Conservation (phyloP, 139 green algal genomes). For the Micractinium sp. region DNA sequence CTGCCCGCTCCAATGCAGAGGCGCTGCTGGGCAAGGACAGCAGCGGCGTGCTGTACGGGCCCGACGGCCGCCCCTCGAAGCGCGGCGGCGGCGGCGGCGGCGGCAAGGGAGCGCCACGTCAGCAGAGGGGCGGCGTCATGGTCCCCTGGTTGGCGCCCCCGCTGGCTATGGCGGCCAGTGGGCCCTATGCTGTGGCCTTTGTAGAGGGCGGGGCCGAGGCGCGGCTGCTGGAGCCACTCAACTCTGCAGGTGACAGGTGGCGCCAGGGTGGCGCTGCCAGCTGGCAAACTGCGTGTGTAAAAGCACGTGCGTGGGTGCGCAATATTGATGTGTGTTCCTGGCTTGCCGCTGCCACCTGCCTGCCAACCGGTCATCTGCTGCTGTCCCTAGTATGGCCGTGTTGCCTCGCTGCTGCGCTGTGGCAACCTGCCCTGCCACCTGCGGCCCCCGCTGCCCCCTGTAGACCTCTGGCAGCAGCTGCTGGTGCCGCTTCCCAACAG, state of each 20-base stretch:
- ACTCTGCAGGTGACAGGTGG: not conserved
- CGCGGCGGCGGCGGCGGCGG: not conserved
- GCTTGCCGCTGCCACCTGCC: no score
- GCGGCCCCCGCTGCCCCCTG: not conserved
- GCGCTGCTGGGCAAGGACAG: conserved; percentile 60
- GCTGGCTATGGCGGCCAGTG: conserved; percentile 42
- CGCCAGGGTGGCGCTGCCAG: not conserved
- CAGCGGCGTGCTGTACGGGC: conserved; percentile 58
- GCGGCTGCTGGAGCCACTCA: conserved; percentile 26
- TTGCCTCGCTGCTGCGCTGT: not conserved
- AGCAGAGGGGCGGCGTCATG: not conserved
- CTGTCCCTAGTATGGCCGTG: not conserved
- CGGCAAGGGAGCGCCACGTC: not conserved
- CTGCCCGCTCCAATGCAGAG: conserved; percentile 13
- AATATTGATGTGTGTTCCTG: no score
- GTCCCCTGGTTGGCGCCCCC: conserved; percentile 60
- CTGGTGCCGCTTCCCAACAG: conserved; percentile 10
- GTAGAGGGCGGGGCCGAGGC: conserved; percentile 61
- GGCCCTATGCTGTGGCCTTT: conserved; percentile 65
- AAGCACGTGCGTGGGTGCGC: not conserved
- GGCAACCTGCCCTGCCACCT: not conserved
- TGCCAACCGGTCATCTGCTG: not conserved
- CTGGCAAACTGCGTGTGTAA: not conserved
- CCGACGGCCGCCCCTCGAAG: conserved; percentile 29
- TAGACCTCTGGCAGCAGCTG: conserved; percentile 15